Evolutionary conservation across 768 basidiomycete species (phyloP).

Genomic region (Candolleomyces eurysporus): DNA sequence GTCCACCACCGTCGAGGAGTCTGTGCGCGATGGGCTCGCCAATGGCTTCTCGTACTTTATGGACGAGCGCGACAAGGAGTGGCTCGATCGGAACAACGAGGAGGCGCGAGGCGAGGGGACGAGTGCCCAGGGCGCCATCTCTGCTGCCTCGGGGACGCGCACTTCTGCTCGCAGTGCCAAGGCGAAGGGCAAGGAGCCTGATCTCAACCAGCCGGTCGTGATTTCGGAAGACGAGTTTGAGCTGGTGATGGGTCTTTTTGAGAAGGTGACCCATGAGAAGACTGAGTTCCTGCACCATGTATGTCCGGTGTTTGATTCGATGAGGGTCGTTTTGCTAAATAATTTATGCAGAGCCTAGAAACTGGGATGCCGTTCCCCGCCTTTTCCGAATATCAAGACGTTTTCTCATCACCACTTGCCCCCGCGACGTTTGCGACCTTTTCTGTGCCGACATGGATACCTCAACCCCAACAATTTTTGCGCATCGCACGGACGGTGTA

Average conservation of each 20-base stretch:
- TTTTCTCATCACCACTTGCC: slow-evolving; percentile 58
- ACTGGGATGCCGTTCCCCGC: slow-evolving; percentile 68
- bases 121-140: slow-evolving; percentile 69
- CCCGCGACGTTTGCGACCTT: slow-evolving; percentile 69
- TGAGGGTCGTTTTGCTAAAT: background rate
- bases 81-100: slow-evolving; percentile 91
- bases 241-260: slow-evolving; percentile 91
- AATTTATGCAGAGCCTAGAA: slow-evolving; percentile 52
- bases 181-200: slow-evolving; percentile 83
- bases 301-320: slow-evolving; percentile 28
- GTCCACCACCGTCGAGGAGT: slow-evolving; percentile 85
- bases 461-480: slow-evolving; percentile 56
- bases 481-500: slow-evolving; percentile 75
- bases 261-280: slow-evolving; percentile 87
- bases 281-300: slow-evolving; percentile 90
- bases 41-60: slow-evolving; percentile 87
- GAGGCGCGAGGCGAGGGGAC: slow-evolving; percentile 84
- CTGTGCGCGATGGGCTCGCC: slow-evolving; percentile 54
- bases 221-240: slow-evolving; percentile 94
- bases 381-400: slow-evolving; percentile 70
- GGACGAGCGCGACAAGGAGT: slow-evolving; percentile 95
- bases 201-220: slow-evolving; percentile 55
- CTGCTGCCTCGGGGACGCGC: slow-evolving; percentile 44
- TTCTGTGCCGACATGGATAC: slow-evolving; percentile 66
- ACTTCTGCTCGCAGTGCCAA: slow-evolving; percentile 69